Evolutionary conservation across 169 alveolate genomes (phyloP), one percentile per base, ranked within the genome.

Genomic region (Cryptosporidium canis): DNA sequence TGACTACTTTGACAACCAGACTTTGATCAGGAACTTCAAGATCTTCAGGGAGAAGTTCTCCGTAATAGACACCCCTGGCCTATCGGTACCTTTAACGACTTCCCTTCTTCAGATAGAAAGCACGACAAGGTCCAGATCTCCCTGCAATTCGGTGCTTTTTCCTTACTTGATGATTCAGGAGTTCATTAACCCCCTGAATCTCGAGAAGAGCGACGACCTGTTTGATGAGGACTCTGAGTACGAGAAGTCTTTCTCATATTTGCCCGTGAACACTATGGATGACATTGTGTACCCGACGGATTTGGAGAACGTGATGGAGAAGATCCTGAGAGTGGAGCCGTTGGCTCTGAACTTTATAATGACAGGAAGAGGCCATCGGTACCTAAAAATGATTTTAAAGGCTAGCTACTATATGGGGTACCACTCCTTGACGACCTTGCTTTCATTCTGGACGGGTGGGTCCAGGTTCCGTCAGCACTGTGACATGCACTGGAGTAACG

Each of bases 391-490:
- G 66, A 11, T 43, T 31, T 31, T 77, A 12, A 77, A 58, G 35
- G 47, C 87, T 2, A 53, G n/a, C 14, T 55, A 55, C 31, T 56
- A 39, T 16, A 8, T 77, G 7, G 58, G 77, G 44, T 77, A 77
- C 37, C 66, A 41, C 27, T 58, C 58, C 8, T 27, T 63, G 4
- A 77, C 87, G 5, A 39, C 55, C 24, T 24, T 61, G 14, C 21
- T 61, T 8, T 14, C 87, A 3, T 55, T 77, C 29, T 77, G 87
- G 87, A 58, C 72, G 3, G 87, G 87, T 11, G 87, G 87, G 6
- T 21, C 68, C 3, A 56, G 14, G 29, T 77, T 56, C 64, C 47
- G 77, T 24, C 87, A 77, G 31, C 87, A 77, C 21, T 77, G 87
- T 44, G 87, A 77, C 31, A 43, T 77, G 43, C 87, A 77, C 44